These are phyloP conservation scores for Metarhizium rileyi DNA, from an alignment of 2,329 filamentous ascomycete species.

Conservation along the genomic window DNA sequence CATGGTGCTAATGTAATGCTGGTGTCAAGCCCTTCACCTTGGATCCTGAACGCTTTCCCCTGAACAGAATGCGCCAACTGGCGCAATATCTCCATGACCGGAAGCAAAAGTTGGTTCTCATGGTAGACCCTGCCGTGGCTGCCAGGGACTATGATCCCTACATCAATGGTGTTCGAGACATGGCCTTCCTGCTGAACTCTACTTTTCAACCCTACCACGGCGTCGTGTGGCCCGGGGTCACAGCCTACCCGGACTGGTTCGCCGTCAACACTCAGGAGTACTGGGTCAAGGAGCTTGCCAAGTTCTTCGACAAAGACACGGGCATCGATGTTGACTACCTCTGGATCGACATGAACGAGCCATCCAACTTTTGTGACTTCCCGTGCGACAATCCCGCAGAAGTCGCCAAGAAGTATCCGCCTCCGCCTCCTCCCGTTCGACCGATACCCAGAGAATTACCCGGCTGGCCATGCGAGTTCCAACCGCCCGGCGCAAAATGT, in stretches of 20 bases:
- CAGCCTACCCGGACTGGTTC: slow-evolving; percentile 71
- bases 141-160: slow-evolving; percentile 41
- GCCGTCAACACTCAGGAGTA: slow-evolving; percentile 50
- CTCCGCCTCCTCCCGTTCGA: slow-evolving; percentile 50
- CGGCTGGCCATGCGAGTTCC: slow-evolving; percentile 44
- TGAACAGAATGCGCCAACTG: slow-evolving; percentile 53
- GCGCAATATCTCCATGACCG: slow-evolving; percentile 56
- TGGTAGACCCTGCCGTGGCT: slow-evolving; percentile 65
- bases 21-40: slow-evolving; percentile 53
- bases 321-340: slow-evolving; percentile 68
- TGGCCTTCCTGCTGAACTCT: slow-evolving; percentile 32
- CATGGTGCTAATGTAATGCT: neutral
- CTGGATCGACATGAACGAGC: slow-evolving; percentile 60
- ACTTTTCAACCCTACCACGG: slow-evolving; percentile 49
- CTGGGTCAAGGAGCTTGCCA: slow-evolving; percentile 58
- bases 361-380: slow-evolving; percentile 22
- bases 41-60: slow-evolving; percentile 53
- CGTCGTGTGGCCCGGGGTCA: slow-evolving; percentile 70
- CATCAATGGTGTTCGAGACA: slow-evolving; percentile 31
- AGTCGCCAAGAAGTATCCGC: slow-evolving; percentile 37
- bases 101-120: slow-evolving; percentile 63
- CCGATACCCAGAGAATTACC: slow-evolving; percentile 52
- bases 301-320: slow-evolving; percentile 51
- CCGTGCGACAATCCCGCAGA: slow-evolving; percentile 25
- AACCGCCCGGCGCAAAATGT: slow-evolving; percentile 11